Conservation (phyloP, 2,329 filamentous ascomycete species). For the Cladosporium cucumerinum region DNA sequence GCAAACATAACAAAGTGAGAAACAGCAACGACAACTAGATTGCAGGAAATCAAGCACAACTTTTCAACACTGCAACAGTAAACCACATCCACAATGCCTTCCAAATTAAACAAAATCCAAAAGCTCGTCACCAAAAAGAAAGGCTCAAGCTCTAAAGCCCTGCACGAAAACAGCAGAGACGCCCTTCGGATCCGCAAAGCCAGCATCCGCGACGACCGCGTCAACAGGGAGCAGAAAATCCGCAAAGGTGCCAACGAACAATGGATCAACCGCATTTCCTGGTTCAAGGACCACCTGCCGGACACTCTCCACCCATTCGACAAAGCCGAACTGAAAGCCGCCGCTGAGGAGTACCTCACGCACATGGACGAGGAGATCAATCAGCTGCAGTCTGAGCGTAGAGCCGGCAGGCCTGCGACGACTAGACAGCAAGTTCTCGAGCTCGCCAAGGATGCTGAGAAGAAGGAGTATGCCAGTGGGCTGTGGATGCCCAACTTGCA, state of each 20-base stretch:
- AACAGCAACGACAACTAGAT: neutral
- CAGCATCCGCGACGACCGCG: conserved; percentile 73
- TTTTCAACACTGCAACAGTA: too few relatives aligned
- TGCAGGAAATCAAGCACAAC: neutral
- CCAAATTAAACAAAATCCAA: conserved; percentile 72
- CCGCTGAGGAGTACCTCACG: conserved; percentile 48
- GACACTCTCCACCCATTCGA: conserved; percentile 47
- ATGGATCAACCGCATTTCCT: conserved; percentile 61
- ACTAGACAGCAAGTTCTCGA: conserved; percentile 74
- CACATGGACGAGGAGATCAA: conserved; percentile 70
- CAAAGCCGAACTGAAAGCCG: conserved; percentile 53
- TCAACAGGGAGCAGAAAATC: conserved; percentile 67
- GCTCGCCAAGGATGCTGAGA: conserved; percentile 65
- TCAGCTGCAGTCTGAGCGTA: conserved; percentile 63
- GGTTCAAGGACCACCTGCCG: conserved; percentile 57
- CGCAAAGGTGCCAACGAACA: conserved; percentile 69
- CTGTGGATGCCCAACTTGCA: conserved; percentile 84
- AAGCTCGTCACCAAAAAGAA: conserved; percentile 91
- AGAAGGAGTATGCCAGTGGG: conserved; percentile 77
- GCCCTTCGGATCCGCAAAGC: conserved; percentile 77
- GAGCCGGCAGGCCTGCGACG: conserved; percentile 74
- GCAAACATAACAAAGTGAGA: neutral
- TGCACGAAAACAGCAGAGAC: conserved; percentile 88
- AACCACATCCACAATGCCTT: conserved; percentile 56
- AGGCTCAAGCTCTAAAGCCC: conserved; percentile 64